Evolutionary conservation across 2,329 filamentous ascomycete species (phyloP).

Genomic region (Colletotrichum sp.): DNA sequence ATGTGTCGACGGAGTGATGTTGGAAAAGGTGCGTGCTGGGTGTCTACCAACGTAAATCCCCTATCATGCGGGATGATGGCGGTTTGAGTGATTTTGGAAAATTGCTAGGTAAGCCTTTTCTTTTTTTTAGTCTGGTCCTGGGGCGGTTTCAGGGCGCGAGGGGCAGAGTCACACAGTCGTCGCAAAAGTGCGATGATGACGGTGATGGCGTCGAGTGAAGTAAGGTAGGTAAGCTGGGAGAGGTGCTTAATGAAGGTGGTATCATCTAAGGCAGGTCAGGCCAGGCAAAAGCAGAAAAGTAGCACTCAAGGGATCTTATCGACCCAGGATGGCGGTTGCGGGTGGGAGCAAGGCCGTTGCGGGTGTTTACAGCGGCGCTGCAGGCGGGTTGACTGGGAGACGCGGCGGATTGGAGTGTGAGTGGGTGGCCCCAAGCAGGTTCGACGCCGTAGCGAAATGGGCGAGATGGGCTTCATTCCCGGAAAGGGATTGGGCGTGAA

Average conservation of each 20-base stretch:
- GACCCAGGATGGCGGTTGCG: background rate
- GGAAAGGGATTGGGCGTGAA: background rate
- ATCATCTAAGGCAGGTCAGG: constrained; percentile 11
- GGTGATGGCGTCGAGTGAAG: background rate
- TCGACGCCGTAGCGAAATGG: constrained; percentile 16
- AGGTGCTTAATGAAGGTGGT: constrained; percentile 4
- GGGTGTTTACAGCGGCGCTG: constrained; percentile 18
- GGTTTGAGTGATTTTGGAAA: background rate
- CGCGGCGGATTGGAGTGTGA: background rate
- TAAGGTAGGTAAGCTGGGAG: background rate
- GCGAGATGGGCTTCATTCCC: background rate
- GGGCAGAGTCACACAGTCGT: background rate
- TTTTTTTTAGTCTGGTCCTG: background rate
- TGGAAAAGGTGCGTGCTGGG: background rate
- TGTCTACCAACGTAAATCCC: background rate
- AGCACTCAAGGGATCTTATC: background rate
- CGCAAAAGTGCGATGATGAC: background rate
- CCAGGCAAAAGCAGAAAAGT: background rate
- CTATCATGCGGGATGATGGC: background rate
- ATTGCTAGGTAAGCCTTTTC: background rate
- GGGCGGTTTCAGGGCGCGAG: constrained; percentile 1
- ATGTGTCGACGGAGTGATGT: background rate
- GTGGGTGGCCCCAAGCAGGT: background rate
- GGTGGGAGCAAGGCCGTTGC: background rate
- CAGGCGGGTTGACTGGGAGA: constrained; percentile 15